phyloP scores from a whole-genome alignment of 805 yeast genomes.

The Kodamaea hsintzibuensis region DNA sequence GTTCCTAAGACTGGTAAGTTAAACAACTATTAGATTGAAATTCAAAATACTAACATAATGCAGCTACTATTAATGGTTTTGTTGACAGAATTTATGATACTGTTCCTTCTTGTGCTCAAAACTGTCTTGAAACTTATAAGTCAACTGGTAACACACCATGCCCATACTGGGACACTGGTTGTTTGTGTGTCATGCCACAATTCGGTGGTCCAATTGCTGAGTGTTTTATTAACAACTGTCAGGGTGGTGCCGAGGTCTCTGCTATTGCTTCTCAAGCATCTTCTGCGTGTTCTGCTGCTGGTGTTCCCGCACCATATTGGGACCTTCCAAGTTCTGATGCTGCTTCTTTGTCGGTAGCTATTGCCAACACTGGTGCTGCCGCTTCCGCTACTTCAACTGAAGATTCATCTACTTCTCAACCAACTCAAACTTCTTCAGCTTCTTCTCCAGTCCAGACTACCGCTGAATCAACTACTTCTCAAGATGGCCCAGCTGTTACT shows the following conservation, averaged over 20 bases:
- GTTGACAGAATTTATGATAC: slow-evolving; percentile 37
- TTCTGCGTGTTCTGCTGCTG: slow-evolving; percentile 35
- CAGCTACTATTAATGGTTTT: slow-evolving; percentile 42
- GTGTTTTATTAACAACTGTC: slow-evolving; percentile 28
- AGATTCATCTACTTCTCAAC: slow-evolving; percentile 8
- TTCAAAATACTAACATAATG: background rate
- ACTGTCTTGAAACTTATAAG: slow-evolving; percentile 18
- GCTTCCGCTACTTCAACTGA: slow-evolving; percentile 14
- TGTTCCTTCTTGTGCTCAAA: slow-evolving; percentile 41
- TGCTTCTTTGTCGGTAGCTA: slow-evolving; percentile 28
- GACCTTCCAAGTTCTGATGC: slow-evolving; percentile 25
- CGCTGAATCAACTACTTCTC: slow-evolving; percentile 2
- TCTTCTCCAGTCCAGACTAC: background rate
- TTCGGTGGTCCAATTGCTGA: slow-evolving; percentile 35
- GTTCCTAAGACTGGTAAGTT: slow-evolving; percentile 26
- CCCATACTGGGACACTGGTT: slow-evolving; percentile 49
- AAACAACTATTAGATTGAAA: no score
- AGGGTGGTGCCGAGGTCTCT: slow-evolving; percentile 30
- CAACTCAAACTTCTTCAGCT: background rate
- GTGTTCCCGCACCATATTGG: slow-evolving; percentile 38
- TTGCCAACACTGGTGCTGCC: slow-evolving; percentile 15
- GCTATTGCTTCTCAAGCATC: slow-evolving; percentile 31
- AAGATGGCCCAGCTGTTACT: slow-evolving; percentile 6
- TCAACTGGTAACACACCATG: slow-evolving; percentile 39
- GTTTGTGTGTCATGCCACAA: slow-evolving; percentile 43